These are phyloP conservation scores for Coniella vitis DNA, from an alignment of 2,329 filamentous ascomycete genomes.

Conservation along the genomic window DNA sequence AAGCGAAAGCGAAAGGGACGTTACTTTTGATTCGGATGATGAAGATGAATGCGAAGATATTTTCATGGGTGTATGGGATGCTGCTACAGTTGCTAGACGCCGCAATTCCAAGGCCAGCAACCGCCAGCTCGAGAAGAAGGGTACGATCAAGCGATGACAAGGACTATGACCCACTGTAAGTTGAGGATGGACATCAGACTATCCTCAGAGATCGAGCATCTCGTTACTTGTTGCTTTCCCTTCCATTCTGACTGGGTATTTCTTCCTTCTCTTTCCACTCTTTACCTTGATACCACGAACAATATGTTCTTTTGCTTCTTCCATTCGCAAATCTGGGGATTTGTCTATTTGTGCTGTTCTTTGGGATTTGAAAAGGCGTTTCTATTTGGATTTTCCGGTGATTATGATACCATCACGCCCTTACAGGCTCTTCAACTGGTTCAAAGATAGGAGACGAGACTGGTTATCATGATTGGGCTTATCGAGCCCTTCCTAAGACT, in stretches of 20 bases:
- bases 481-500: too few relatives aligned
- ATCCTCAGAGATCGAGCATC: too few relatives aligned
- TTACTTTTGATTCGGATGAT: slow-evolving; percentile 56
- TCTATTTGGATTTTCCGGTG: neutral
- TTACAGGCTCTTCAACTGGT: too few relatives aligned
- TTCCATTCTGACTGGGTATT: neutral
- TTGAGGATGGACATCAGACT: neutral
- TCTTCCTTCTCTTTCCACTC: neutral
- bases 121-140: neutral
- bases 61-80: slow-evolving; percentile 56
- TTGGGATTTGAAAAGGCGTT: slow-evolving; percentile 1
- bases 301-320: neutral
- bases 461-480: too few relatives aligned
- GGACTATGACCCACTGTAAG: neutral
- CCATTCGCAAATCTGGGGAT: neutral
- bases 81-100: slow-evolving; percentile 41
- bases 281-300: neutral
- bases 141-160: neutral
- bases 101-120: slow-evolving; percentile 31
- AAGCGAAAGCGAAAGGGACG: slow-evolving; percentile 23
- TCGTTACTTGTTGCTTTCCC: too few relatives aligned
- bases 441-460: too few relatives aligned
- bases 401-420: slow-evolving; percentile 9
- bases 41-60: slow-evolving; percentile 62
- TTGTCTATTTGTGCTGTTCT: neutral